Evolutionary conservation across 2,329 filamentous ascomycete species (phyloP), one percentile per base, ranked within the genome.

Genomic region (Cladosporium sphaerospermum): DNA sequence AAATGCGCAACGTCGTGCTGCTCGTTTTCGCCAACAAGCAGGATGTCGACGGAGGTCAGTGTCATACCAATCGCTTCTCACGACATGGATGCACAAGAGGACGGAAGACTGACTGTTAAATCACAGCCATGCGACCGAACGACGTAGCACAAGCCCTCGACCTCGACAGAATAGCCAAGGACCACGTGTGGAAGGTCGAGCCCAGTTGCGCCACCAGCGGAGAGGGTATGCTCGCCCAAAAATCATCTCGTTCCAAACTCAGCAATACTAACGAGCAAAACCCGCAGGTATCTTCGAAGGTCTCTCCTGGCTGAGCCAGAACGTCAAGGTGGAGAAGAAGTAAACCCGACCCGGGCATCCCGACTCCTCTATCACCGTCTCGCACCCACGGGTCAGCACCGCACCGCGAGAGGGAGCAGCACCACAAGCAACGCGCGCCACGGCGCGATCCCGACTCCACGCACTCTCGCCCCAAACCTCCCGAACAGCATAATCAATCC

Each of bases 11-110:
- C 73, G 93, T 93, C 63, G 85, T 96, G 67, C 83, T 99, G 66
- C 79, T 99, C 68, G 92, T 99, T 69, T 99, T 99, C 70, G 93
- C 93, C 77, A 99, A 99, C 85, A 99, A 99, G 83, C 93, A 99
- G 82, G 93, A 99, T 91, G 79, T 97, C 75, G 86, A 87, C 46
- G 73, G 73, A 61, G 66, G 93, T 96, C 80, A 74, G 90, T 81
- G 7, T 1, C 23, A 4, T 4, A 2, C 23, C 23, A 7, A 28
- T 28, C 23, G 23, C 10, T 28, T 28, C 7, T n/a, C n/a, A n/a
- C n/a, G n/a, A n/a, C n/a, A n/a, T n/a, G n/a, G n/a, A n/a, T n/a
- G n/a, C n/a, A n/a, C n/a, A n/a, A n/a, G n/a, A n/a, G n/a, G n/a
- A n/a, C n/a, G n/a, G n/a, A n/a, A n/a, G n/a, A n/a, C n/a, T n/a